phyloP scores from a whole-genome alignment of 768 basidiomycete genomes.

The Boletus pseudo-olivaceus region DNA sequence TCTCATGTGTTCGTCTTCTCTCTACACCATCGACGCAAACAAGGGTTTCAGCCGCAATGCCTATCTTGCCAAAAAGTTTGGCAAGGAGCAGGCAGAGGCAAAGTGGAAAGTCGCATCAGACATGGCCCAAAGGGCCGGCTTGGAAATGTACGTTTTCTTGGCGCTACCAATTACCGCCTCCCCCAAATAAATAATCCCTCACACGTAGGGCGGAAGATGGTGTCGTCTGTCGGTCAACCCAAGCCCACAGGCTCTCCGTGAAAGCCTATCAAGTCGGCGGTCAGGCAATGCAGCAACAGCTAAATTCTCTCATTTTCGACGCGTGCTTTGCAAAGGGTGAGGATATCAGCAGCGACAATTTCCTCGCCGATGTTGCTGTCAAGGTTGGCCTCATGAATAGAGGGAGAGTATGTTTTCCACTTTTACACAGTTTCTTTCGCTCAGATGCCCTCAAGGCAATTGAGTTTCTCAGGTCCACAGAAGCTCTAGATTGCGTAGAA shows the following conservation, averaged over 20 bases:
- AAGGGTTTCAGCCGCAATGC: conserved; percentile 20
- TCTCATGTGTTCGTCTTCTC: conserved; percentile 24
- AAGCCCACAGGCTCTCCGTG: conserved; percentile 43
- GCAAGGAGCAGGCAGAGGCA: conserved; percentile 24
- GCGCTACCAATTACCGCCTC: background rate
- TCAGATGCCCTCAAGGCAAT: conserved; percentile 28
- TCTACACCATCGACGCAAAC: conserved; percentile 15
- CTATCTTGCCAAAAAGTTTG: conserved; percentile 26
- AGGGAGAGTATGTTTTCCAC: conserved; percentile 30
- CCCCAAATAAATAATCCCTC: background rate
- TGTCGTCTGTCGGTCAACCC: conserved; percentile 36
- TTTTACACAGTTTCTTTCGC: background rate
- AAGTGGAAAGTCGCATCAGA: conserved; percentile 27
- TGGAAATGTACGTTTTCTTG: conserved; percentile 22
- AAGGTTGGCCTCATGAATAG: conserved; percentile 39
- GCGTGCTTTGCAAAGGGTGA: conserved; percentile 38
- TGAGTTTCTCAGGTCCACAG: conserved; percentile 41
- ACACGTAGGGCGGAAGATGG: conserved; percentile 36
- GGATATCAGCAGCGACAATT: conserved; percentile 35
- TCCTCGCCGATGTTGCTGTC: conserved; percentile 38
- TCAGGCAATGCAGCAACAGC: conserved; percentile 35
- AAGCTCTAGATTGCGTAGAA: conserved; percentile 38
- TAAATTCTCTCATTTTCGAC: conserved; percentile 38
- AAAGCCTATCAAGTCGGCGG: conserved; percentile 43
- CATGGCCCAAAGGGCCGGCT: conserved; percentile 28